A percentile compares a stretch with the other conserved stretches of the same genome.
Conservation (phyloP, 2,329 filamentous ascomycete genomes). For the Tolypocladium nubicola region DNA sequence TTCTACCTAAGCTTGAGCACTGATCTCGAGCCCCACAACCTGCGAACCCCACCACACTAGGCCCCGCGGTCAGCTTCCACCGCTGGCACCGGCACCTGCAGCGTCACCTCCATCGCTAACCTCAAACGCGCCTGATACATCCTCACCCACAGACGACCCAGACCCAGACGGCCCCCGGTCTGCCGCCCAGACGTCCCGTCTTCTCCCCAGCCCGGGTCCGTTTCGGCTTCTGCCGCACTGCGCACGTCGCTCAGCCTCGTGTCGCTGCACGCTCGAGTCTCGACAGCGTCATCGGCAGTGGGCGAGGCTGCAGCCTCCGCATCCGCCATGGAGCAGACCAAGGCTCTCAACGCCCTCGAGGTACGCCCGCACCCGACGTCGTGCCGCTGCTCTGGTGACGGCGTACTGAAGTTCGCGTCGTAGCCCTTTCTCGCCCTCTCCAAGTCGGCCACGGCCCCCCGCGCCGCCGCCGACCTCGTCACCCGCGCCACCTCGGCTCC, state of each 20-base stretch:
- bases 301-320: slow-evolving; percentile 1
- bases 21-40: no score
- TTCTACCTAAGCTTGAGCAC: no score
- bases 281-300: background rate
- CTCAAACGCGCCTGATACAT: background rate
- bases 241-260: background rate
- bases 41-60: background rate
- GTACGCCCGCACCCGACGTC: slow-evolving; percentile 22
- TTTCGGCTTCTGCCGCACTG: background rate
- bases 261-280: background rate
- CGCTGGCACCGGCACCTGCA: background rate
- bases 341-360: slow-evolving; percentile 54
- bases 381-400: slow-evolving; percentile 8
- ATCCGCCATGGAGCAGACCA: slow-evolving; percentile 59
- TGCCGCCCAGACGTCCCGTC: background rate
- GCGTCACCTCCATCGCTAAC: background rate
- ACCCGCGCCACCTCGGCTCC: slow-evolving; percentile 79
- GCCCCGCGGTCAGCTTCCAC: background rate
- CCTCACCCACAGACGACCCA: background rate
- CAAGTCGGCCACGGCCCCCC: slow-evolving; percentile 73
- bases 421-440: slow-evolving; percentile 86
- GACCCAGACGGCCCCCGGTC: background rate
- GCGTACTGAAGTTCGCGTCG: slow-evolving; percentile 18
- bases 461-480: slow-evolving; percentile 77
- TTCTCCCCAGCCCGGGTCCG: background rate